Base-by-base conservation (phyloP, 2,329 filamentous ascomycete genomes). In the Orbilia brochopaga region DNA sequence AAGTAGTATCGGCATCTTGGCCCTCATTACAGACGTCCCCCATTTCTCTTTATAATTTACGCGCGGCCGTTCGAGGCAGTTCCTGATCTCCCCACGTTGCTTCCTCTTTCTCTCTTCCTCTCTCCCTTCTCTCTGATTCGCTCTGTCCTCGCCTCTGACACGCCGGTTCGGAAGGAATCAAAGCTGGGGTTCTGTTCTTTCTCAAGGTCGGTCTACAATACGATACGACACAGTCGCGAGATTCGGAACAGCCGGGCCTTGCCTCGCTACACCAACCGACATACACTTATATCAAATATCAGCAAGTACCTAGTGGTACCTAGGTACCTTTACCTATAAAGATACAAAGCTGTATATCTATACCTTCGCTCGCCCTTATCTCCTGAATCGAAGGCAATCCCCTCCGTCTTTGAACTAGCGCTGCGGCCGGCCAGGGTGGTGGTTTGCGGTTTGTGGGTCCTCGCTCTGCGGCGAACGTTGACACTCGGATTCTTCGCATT, bases 11-110 rank as follows among this genome's bases (percentile, higher is more conserved):
- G 27, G 27, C 8, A 32, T 42, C 4, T 13, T 42, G 5, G 37
- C n/a, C 8, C n/a, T 63, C 50, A 35, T 17, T n/a, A n/a, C n/a
- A n/a, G n/a, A n/a, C n/a, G n/a, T n/a, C n/a, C 13, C 46, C 58
- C 58, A 58, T 63, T 58, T 46, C 57, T 37, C n/a, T 50, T 50
- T 48, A 48, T 48, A 48, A 23, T 48, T 48, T 37, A 42, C 32
- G 60, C 60, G 60, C 51, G 52, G 51, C 27, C 27, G 53, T 58
- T 35, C 24, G 5, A 17, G 44, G 19, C 15, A 15, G 27, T 35
- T 59, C 32, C 46, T 32, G 23, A 21, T 52, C 8, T 48, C 30
- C 21, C 42, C 11, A 17, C 11, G 15, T 13, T 42, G n/a, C 13
- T 42, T 42, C n/a, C 44, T 48, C 8, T 48, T 48, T 19, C 8